phyloP scores from a whole-genome alignment of 352 stramenopile species.

The Phytophthora crassamura region DNA sequence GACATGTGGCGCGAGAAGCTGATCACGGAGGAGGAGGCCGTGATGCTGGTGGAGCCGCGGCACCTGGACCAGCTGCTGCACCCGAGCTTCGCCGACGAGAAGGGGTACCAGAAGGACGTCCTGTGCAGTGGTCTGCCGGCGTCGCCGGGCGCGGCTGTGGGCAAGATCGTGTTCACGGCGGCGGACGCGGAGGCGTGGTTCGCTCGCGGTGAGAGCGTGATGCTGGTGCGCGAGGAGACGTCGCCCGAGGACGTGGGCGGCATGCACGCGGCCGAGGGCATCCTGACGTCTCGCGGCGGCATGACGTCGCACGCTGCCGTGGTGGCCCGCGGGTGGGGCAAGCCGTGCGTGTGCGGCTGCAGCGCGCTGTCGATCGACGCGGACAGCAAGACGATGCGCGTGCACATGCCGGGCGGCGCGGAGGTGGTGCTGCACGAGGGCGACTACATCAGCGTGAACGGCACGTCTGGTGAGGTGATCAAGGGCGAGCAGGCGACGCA shows the following conservation, averaged over 20 bases:
- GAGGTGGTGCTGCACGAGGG: conserved; percentile 28
- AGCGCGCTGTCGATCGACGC: conserved; percentile 31
- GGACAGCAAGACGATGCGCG: conserved; percentile 27
- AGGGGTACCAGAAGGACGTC: conserved; percentile 31
- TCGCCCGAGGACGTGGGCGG: conserved; percentile 30
- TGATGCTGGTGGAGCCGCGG: conserved; percentile 37
- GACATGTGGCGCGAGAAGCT: conserved; percentile 38
- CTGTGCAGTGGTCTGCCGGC: conserved; percentile 29
- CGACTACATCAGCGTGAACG: no score
- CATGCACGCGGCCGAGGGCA: conserved; percentile 33
- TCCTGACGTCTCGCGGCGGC: conserved; percentile 35
- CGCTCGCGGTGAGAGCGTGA: no score
- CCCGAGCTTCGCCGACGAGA: conserved; percentile 33
- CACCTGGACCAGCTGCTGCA: conserved; percentile 35
- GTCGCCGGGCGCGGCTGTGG: no score
- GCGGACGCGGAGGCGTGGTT: no score
- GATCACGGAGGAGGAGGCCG: conserved; percentile 34
- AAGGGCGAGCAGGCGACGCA: conserved; percentile 28
- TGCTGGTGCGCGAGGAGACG: no score
- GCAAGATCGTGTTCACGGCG: no score
- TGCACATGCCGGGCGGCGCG: conserved; percentile 4
- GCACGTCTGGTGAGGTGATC: conserved; percentile 35
- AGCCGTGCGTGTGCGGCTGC: conserved; percentile 33
- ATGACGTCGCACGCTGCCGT: conserved; percentile 32
- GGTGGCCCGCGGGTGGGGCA: conserved; percentile 31